Percentiles rank a stretch among this genome's conserved stretches.
phyloP scores from a whole-genome alignment of 108 stramenopile species.

The Epipyxis sp. region DNA sequence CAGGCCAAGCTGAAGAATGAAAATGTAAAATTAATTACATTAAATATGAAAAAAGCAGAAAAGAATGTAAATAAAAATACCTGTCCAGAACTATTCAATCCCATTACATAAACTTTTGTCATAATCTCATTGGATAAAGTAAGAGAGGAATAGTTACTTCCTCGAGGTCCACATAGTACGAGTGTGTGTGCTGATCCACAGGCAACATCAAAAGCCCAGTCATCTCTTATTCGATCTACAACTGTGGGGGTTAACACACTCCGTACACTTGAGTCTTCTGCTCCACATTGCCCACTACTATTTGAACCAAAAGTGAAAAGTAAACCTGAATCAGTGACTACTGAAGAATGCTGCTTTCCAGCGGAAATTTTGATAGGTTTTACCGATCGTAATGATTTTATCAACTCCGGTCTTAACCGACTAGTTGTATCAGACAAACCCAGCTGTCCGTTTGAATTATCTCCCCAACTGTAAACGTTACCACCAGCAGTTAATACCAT shows the following conservation, averaged over 20 bases:
- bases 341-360: not conserved
- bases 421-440: not conserved
- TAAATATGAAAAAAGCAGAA: too few relatives aligned
- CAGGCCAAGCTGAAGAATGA: too few relatives aligned
- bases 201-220: not conserved
- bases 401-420: constrained; percentile 4
- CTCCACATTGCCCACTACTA: not conserved
- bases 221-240: not conserved
- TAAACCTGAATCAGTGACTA: not conserved
- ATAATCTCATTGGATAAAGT: too few relatives aligned
- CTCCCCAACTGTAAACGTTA: constrained; percentile 16
- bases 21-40: too few relatives aligned
- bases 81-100: not conserved
- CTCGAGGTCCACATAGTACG: too few relatives aligned
- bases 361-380: not conserved
- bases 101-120: too few relatives aligned
- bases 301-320: not conserved
- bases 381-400: not conserved
- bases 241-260: not conserved
- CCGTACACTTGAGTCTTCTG: not conserved
- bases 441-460: not conserved
- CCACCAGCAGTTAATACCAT: not conserved
- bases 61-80: too few relatives aligned
- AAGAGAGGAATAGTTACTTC: too few relatives aligned
- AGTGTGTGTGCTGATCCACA: not conserved